These are phyloP conservation scores for Sphagnum fallax DNA, from an alignment of 228 moss, liverwort and hornwort genomes.

Conservation along the genomic window DNA sequence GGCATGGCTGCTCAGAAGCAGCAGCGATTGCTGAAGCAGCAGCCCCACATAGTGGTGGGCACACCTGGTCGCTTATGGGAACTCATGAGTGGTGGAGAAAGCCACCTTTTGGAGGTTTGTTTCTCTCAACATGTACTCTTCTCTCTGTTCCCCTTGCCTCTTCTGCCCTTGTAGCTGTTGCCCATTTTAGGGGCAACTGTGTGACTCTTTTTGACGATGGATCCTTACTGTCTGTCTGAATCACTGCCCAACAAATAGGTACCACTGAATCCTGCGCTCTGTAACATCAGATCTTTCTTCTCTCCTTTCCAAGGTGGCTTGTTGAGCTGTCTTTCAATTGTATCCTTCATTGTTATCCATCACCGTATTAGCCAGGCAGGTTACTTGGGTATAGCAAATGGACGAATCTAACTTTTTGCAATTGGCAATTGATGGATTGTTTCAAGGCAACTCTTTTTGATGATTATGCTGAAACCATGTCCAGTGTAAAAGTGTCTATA, in stretches of 20 bases:
- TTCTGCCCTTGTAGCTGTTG: not conserved
- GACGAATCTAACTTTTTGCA: too few species aligned
- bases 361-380: too few species aligned
- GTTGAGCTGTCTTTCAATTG: too few species aligned
- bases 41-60: conserved; percentile 85
- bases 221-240: not conserved
- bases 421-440: too few species aligned
- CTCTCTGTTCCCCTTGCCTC: not conserved
- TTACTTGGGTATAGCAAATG: too few species aligned
- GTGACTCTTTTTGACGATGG: not conserved
- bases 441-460: too few species aligned
- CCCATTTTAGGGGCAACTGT: not conserved
- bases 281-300: not conserved
- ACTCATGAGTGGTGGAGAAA: conserved; percentile 85
- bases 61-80: conserved; percentile 99
- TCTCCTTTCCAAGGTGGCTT: not conserved
- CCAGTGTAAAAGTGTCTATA: too few species aligned
- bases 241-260: too few species aligned
- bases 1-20: conserved; percentile 96
- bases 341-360: too few species aligned
- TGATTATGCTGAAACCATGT: too few species aligned
- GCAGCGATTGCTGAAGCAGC: conserved; percentile 75
- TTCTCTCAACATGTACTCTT: not conserved
- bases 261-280: not conserved
- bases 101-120: conserved; percentile 74